Conservation (phyloP, 305 asterid genomes). For the Fraxinus baroniana region DNA sequence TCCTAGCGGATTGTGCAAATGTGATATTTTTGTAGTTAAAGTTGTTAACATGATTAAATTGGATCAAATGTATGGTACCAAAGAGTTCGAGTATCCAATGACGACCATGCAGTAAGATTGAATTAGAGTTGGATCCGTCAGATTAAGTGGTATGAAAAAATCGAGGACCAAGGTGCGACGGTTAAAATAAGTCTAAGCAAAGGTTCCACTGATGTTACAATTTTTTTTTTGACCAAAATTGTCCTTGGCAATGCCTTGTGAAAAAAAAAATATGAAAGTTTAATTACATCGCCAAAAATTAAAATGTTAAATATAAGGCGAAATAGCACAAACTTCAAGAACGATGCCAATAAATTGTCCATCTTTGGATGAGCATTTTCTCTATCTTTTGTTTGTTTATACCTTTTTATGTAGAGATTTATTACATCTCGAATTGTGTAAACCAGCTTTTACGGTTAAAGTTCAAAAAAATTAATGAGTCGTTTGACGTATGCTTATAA, state of each 20-base stretch:
- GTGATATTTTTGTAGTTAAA: background rate
- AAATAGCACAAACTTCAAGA: background rate
- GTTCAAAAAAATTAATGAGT: too few relatives aligned
- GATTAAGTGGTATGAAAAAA: too few relatives aligned
- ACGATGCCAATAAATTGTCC: background rate
- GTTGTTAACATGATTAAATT: background rate
- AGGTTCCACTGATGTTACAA: too few relatives aligned
- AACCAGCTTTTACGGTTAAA: background rate
- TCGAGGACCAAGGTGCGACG: too few relatives aligned
- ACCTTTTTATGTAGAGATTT: background rate
- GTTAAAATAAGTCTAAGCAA: too few relatives aligned
- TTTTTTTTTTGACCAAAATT: too few relatives aligned
- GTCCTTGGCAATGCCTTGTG: background rate
- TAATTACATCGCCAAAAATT: too few relatives aligned
- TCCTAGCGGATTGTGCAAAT: background rate
- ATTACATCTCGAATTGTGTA: background rate
- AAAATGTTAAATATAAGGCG: background rate
- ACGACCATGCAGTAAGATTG: too few relatives aligned
- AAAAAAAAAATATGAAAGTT: background rate
- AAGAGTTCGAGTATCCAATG: too few relatives aligned
- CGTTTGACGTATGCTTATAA: background rate
- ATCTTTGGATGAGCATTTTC: background rate
- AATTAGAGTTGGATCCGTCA: too few relatives aligned
- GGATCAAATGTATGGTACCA: background rate
- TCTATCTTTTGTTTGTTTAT: background rate